These are phyloP conservation scores for Diaporthe australafricana DNA, from an alignment of 2,329 filamentous ascomycete genomes.

Conservation along the genomic window DNA sequence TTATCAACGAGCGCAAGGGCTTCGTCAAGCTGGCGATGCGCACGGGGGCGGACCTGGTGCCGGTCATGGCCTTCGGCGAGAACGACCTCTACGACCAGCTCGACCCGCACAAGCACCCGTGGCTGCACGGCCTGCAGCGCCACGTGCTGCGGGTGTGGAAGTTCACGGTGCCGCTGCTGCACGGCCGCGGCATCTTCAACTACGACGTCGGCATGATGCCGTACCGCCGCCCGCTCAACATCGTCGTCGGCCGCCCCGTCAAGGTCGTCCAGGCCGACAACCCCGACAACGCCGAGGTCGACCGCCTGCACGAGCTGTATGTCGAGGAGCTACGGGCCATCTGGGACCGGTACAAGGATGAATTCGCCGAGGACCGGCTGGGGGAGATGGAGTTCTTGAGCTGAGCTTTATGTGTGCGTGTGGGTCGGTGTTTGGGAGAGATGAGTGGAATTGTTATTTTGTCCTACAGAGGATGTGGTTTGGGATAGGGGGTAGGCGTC, in stretches of 20 bases:
- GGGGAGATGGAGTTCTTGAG: conserved; percentile 77
- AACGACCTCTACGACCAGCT: conserved; percentile 97
- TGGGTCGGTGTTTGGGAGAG: background rate
- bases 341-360: conserved; percentile 83
- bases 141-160: conserved; percentile 87
- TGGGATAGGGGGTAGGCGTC: background rate
- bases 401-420: conserved; percentile 45
- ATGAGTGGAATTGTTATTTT: background rate
- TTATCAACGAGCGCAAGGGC: conserved; percentile 86
- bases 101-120: conserved; percentile 79
- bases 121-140: conserved; percentile 85
- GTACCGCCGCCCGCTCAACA: conserved; percentile 86
- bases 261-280: conserved; percentile 71
- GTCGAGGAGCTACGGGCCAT: conserved; percentile 78
- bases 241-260: conserved; percentile 89
- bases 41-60: conserved; percentile 93
- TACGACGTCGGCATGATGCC: conserved; percentile 98
- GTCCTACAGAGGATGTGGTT: background rate
- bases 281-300: conserved; percentile 80
- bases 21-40: conserved; percentile 95
- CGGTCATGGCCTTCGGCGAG: conserved; percentile 92
- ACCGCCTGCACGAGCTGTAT: conserved; percentile 84
- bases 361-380: conserved; percentile 72
- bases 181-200: conserved; percentile 94
- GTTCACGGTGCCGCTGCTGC: conserved; percentile 91